phyloP scores from a whole-genome alignment of 2,329 filamentous ascomycete genomes.

The Cladophialophora carrionii region DNA sequence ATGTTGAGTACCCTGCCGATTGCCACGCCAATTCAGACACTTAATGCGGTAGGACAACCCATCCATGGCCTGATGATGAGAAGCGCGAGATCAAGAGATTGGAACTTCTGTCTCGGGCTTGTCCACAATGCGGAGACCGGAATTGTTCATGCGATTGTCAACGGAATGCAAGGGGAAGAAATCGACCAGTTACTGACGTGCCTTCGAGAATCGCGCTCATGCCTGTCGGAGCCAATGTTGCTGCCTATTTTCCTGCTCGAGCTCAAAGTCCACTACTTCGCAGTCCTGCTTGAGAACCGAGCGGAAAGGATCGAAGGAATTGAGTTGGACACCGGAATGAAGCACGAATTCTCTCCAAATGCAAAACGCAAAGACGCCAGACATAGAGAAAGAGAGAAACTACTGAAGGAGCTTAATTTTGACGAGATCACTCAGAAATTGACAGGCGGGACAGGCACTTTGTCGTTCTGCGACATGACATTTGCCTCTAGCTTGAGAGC shows the following conservation, averaged over 20 bases:
- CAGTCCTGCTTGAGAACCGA: conserved; percentile 25
- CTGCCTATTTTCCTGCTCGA: conserved; percentile 27
- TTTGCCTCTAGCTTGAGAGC: conserved; percentile 23
- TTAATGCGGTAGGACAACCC: not conserved
- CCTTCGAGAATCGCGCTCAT: conserved; percentile 13
- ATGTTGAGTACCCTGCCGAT: conserved; percentile 29
- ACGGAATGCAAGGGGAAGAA: conserved; percentile 26
- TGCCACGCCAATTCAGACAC: conserved; percentile 9
- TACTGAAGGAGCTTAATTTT: conserved; percentile 25
- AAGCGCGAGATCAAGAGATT: conserved; percentile 28
- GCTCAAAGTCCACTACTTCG: conserved; percentile 29
- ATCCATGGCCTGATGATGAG: conserved; percentile 24
- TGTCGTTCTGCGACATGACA: conserved; percentile 28
- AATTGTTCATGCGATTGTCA: conserved; percentile 15
- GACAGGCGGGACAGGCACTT: conserved; percentile 27
- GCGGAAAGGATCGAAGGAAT: conserved; percentile 26
- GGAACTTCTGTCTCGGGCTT: conserved; percentile 29
- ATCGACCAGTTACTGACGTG: conserved; percentile 18
- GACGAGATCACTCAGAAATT: conserved; percentile 29
- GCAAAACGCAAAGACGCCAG: conserved; percentile 5
- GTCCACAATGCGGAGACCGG: conserved; percentile 16
- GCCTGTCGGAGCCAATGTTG: conserved; percentile 20
- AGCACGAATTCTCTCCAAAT: conserved; percentile 23
- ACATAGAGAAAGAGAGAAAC: conserved; percentile 14
- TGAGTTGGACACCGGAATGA: conserved; percentile 30